Percentiles rank a stretch among this genome's conserved stretches.
Conservation (phyloP, 2,329 filamentous ascomycete species). For the Coniochaeta sp. region DNA sequence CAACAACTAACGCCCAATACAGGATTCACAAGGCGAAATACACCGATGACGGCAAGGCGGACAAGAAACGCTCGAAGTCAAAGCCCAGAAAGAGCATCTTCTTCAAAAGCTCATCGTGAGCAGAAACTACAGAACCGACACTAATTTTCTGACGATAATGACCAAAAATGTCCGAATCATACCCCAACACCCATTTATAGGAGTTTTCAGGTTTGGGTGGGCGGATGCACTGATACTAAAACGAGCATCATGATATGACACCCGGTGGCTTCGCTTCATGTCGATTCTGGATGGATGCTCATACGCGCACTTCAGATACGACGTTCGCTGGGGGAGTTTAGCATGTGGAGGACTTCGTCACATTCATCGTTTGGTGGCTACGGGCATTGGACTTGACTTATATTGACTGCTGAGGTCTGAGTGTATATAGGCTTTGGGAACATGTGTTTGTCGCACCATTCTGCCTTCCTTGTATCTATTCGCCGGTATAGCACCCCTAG, state of each 20-base stretch:
- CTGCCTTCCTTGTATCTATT: not conserved
- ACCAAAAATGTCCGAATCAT: conserved; percentile 1
- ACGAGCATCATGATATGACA: not conserved
- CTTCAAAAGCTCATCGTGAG: conserved; percentile 15
- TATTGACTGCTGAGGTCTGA: not conserved
- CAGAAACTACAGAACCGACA: not conserved
- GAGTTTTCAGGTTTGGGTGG: conserved; percentile 2
- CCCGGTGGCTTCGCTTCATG: not conserved
- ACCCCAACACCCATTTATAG: conserved; percentile 1
- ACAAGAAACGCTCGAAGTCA: conserved; percentile 69
- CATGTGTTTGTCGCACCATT: not conserved
- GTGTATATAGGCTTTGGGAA: not conserved
- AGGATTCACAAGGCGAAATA: conserved; percentile 99
- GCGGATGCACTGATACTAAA: not conserved
- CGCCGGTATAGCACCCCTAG: not conserved
- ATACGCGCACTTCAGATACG: not conserved
- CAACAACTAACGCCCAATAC: conserved; percentile 6
- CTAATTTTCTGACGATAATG: conserved; percentile 3
- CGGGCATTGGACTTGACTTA: not conserved
- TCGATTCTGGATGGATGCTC: not conserved
- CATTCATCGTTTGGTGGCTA: not conserved
- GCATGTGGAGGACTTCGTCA: not conserved
- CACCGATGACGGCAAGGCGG: conserved; percentile 55
- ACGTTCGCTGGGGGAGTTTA: not conserved
- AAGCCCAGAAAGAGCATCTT: conserved; percentile 64